phyloP scores from a whole-genome alignment of 768 basidiomycete genomes.

The Pleurotus ostreatus region DNA sequence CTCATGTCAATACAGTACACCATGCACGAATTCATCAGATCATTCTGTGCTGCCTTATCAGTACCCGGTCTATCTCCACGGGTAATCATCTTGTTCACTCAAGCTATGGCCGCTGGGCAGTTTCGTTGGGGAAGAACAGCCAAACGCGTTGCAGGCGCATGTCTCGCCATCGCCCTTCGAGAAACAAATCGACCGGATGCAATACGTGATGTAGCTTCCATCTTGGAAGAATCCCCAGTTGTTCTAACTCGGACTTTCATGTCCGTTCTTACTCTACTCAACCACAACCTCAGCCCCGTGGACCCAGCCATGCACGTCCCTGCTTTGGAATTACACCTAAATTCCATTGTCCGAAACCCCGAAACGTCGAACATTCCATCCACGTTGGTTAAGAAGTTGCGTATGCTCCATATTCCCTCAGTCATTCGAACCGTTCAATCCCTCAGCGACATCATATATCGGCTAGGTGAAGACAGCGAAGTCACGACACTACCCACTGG shows the following conservation, averaged over 20 bases:
- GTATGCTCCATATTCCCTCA: conserved; percentile 34
- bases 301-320: conserved; percentile 62
- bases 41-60: conserved; percentile 55
- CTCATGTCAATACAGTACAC: conserved; percentile 39
- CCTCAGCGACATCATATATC: conserved; percentile 39
- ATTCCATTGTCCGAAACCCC: conserved; percentile 31
- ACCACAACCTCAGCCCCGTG: conserved; percentile 45
- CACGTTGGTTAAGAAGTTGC: conserved; percentile 27
- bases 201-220: conserved; percentile 63
- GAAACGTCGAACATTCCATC: conserved; percentile 16
- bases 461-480: conserved; percentile 32
- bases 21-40: conserved; percentile 59
- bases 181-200: conserved; percentile 67
- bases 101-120: conserved; percentile 52
- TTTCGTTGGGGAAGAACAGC: conserved; percentile 77
- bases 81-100: conserved; percentile 64
- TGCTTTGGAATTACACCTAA: conserved; percentile 50
- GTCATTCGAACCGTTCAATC: conserved; percentile 41
- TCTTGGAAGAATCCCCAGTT: conserved; percentile 50
- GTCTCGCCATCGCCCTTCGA: conserved; percentile 66
- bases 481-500: conserved; percentile 33
- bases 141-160: conserved; percentile 64
- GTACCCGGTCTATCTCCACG: conserved; percentile 61
- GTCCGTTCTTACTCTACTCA: conserved; percentile 46
- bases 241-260: conserved; percentile 54